Base-by-base conservation (phyloP, 2,329 filamentous ascomycete genomes). In the Curvularia sp. region DNA sequence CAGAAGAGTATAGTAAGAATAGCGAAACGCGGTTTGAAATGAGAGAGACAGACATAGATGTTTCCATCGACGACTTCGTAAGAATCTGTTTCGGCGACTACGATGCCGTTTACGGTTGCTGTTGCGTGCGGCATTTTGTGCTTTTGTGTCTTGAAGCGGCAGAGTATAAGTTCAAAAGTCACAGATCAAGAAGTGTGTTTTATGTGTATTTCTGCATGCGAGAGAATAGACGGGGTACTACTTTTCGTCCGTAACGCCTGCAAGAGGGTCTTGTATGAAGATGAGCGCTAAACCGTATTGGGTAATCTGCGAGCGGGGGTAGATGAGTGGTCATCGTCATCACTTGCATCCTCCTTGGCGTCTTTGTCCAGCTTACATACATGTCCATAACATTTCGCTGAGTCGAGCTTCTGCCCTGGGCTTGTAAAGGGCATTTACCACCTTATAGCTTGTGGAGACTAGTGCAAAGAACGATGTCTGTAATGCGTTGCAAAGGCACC, bases 21-120 rank as follows among this genome's bases (percentile, higher is more conserved):
- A n/a, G n/a, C n/a, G n/a, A n/a, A n/a, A n/a, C n/a, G n/a, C n/a
- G 21, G 12, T 25, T 19, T 12, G 4, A 3, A 28, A 13, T 13
- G 13, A 19, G 38, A 28, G 38, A n/a, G 7, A 30, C 27, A 7
- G 8, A 80, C 79, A 69, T 87, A 87, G 59, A 86, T 79, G 71
- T 86, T 86, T 25, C 84, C 84, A 64, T 87, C 85, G 32, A 87
- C 83, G 27, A 81, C 79, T 65, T 85, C 82, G 75, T 80, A 86
- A 15, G 74, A 76, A 42, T 82, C 78, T 0, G 81, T 72, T 64
- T 83, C 79, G 58, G 85, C 85, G 51, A 87, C 70, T 34, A 80
- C 67, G 49, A 77, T 78, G 61, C 80, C 82, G 65, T 82, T 80
- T 49, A 85, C 70, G 25, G 77, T 79, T 42, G 85, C 85, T 49